These are phyloP conservation scores for Macrolepiota fuliginosa DNA, from an alignment of 768 basidiomycete genomes.

Conservation along the genomic window DNA sequence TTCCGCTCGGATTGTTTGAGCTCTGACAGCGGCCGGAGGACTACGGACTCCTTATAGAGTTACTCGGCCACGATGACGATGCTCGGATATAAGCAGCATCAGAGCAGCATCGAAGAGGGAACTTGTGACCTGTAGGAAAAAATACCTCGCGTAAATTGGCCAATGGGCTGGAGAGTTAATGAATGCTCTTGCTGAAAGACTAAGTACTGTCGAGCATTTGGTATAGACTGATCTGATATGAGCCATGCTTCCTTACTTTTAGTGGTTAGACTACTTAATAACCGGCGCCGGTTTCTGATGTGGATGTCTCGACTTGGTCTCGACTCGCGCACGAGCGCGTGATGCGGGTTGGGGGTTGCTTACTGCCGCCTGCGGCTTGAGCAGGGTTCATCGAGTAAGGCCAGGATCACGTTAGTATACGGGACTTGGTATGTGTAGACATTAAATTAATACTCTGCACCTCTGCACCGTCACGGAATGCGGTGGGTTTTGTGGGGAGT, in stretches of 20 bases:
- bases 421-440: too few species aligned
- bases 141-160: neutral
- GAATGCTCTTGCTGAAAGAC: too few species aligned
- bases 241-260: neutral
- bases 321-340: neutral
- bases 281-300: neutral
- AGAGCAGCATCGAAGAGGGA: neutral
- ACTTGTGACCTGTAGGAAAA: neutral
- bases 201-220: neutral
- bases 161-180: too few species aligned
- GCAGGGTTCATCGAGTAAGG: too few species aligned
- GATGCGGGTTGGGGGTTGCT: neutral
- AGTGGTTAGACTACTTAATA: neutral
- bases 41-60: neutral
- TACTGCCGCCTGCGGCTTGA: neutral
- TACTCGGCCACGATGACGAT: neutral
- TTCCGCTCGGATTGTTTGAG: neutral
- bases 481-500: too few species aligned
- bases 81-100: conserved; percentile 7
- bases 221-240: neutral
- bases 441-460: too few species aligned
- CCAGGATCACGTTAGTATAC: too few species aligned
- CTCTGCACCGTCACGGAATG: too few species aligned
- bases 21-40: neutral
- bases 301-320: neutral